Evolutionary conservation across 2,329 filamentous ascomycete species (phyloP), one percentile per base, ranked within the genome.

Genomic region (Sphaerulina musiva): DNA sequence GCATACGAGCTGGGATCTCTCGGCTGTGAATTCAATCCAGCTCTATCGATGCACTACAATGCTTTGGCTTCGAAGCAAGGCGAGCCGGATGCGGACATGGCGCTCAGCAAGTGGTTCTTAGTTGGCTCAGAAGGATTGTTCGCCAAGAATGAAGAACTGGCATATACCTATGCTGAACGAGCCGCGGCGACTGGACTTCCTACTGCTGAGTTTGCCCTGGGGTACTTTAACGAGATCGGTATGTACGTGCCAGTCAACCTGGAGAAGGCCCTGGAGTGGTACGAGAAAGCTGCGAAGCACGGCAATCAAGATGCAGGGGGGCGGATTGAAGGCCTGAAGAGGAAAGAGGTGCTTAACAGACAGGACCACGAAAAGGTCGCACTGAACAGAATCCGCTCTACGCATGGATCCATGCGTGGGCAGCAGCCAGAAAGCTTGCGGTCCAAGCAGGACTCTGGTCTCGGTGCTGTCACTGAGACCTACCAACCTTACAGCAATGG

Each of bases 101-200:
- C 92, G 29, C 90, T 98, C 57, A 97, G 92, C 72, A 93, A 95
- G 72, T 98, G 93, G 93, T 98, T 97, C 68, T 78, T 98, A 29
- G 97, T 95, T 66, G 93, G 93, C 2, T 91, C 93, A 61, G 92
- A 97, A 62, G 86, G 86, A 20, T 79, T 95, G 6, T 96, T 98
- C 67, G 82, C 88, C 56, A 97, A 97, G 78, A 97, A 96, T 66
- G 93, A 98, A 72, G 87, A 92, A 68, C 75, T 97, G 46, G 92
- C 93, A 6, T 98, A 88, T 72, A 86, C 83, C 48, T 97, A 95
- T 67, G 93, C 93, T 1, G 83, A 92, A 64, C 82, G 92, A 61
- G 93, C 93, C 9, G 92, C 93, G 7, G 78, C 82, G 48, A 81
- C 84, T 39, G 90, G 90, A 52, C 79, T 97, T 46, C 80, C 89